These are phyloP conservation scores for Boletus fagicola DNA, from an alignment of 768 basidiomycete species.

Conservation along the genomic window DNA sequence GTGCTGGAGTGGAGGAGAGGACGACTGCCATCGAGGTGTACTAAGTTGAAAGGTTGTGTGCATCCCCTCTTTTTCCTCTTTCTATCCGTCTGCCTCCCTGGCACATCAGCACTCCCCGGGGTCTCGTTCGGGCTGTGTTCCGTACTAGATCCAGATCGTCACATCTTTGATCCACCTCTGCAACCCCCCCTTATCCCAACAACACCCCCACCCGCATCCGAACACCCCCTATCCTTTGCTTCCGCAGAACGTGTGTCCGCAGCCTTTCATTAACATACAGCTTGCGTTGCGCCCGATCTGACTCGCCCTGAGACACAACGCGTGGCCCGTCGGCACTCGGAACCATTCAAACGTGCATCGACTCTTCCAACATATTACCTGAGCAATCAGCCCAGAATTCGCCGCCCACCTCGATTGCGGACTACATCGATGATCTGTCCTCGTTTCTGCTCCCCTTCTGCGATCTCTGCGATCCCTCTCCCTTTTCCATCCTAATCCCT, in stretches of 20 bases:
- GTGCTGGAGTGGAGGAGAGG: not conserved
- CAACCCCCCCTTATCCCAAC: not conserved
- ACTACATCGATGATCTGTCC: no score
- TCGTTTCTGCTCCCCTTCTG: no score
- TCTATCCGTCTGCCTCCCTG: slow-evolving; percentile 6
- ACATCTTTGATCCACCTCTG: not conserved
- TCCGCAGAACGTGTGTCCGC: not conserved
- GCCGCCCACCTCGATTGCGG: no score
- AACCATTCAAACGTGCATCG: not conserved
- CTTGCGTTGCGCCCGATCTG: not conserved
- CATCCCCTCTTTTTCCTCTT: slow-evolving; percentile 8
- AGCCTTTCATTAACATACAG: not conserved
- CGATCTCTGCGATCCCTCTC: no score
- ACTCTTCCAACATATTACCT: no score
- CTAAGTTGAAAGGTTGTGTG: no score
- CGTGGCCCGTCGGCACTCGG: not conserved
- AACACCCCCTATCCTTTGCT: not conserved
- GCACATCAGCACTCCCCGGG: slow-evolving; percentile 17
- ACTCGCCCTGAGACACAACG: not conserved
- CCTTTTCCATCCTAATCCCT: not conserved
- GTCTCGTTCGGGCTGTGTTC: slow-evolving; percentile 22
- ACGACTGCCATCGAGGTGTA: slow-evolving; percentile 6
- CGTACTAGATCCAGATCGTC: slow-evolving; percentile 18
- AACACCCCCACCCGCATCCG: not conserved
- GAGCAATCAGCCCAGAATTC: not conserved